Evolutionary conservation across 2,329 filamentous ascomycete species (phyloP).

Genomic region (Fusarium succisae): DNA sequence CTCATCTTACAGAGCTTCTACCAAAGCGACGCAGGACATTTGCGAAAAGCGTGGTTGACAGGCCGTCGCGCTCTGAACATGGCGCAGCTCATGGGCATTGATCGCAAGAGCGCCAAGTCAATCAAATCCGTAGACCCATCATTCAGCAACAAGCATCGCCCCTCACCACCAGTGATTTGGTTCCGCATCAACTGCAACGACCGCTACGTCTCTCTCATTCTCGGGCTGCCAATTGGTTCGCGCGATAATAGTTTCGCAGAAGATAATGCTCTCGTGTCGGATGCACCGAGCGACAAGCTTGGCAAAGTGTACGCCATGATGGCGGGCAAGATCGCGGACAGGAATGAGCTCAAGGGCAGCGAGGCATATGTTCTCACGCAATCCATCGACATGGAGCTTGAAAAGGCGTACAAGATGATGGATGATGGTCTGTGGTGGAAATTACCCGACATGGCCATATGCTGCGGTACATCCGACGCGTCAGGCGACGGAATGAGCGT

Average conservation of each 20-base stretch:
- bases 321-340: constrained; percentile 57
- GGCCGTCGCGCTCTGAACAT: constrained; percentile 60
- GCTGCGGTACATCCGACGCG: constrained; percentile 31
- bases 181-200: constrained; percentile 60
- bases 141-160: constrained; percentile 44
- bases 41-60: constrained; percentile 64
- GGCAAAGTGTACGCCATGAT: constrained; percentile 56
- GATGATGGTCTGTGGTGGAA: constrained; percentile 59
- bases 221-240: constrained; percentile 58
- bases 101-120: constrained; percentile 46
- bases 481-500: constrained; percentile 40
- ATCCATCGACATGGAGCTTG: constrained; percentile 59
- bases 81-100: constrained; percentile 61
- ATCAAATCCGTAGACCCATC: constrained; percentile 51
- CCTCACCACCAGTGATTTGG: constrained; percentile 52
- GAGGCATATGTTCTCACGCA: constrained; percentile 53
- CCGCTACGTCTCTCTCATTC: constrained; percentile 60
- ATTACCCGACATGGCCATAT: constrained; percentile 41
- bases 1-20: constrained; percentile 59
- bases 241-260: constrained; percentile 52
- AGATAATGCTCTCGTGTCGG: constrained; percentile 40
- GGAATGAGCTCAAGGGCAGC: constrained; percentile 52
- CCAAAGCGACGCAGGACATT: constrained; percentile 62
- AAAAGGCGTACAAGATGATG: constrained; percentile 53
- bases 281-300: constrained; percentile 54